phyloP scores from a whole-genome alignment of 768 basidiomycete genomes.

The Termitomyces eurrhizus region DNA sequence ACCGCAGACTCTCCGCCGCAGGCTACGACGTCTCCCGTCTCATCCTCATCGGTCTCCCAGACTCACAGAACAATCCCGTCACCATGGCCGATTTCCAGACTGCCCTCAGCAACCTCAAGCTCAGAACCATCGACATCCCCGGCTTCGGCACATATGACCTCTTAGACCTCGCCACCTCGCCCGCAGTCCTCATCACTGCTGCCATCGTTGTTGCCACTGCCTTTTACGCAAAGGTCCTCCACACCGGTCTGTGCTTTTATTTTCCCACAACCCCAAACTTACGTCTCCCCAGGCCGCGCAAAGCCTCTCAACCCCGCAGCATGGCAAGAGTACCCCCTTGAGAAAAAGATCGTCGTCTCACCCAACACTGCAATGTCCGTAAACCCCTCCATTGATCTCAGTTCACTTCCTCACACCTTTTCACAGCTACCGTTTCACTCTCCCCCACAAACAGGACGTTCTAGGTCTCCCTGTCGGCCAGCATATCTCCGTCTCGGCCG shows the following conservation, averaged over 20 bases:
- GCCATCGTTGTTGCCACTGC: constrained; percentile 45
- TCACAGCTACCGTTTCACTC: constrained; percentile 84
- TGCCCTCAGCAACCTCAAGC: constrained; percentile 22
- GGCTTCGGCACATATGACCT: constrained; percentile 33
- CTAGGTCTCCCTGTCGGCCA: constrained; percentile 96
- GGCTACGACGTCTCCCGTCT: constrained; percentile 57
- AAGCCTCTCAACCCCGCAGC: constrained; percentile 69
- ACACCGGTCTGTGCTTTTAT: constrained; percentile 30
- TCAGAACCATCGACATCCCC: constrained; percentile 33
- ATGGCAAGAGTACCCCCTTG: constrained; percentile 83
- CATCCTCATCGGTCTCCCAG: constrained; percentile 59
- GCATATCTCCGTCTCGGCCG: constrained; percentile 89
- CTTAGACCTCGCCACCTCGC: constrained; percentile 33
- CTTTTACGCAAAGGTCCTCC: constrained; percentile 51
- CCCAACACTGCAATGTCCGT: constrained; percentile 94
- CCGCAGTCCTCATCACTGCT: constrained; percentile 50
- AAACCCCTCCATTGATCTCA: constrained; percentile 1
- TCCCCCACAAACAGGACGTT: constrained; percentile 68
- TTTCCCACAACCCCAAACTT: constrained; percentile 9
- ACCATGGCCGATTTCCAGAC: constrained; percentile 16
- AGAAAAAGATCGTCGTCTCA: constrained; percentile 79
- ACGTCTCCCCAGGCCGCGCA: constrained; percentile 39
- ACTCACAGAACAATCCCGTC: constrained; percentile 17
- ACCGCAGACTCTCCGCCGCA: constrained; percentile 40
- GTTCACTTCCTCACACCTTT: not conserved